Evolutionary conservation across 176 grass and related monocot genomes (phyloP).

Genomic region (Eleusine coracana): DNA sequence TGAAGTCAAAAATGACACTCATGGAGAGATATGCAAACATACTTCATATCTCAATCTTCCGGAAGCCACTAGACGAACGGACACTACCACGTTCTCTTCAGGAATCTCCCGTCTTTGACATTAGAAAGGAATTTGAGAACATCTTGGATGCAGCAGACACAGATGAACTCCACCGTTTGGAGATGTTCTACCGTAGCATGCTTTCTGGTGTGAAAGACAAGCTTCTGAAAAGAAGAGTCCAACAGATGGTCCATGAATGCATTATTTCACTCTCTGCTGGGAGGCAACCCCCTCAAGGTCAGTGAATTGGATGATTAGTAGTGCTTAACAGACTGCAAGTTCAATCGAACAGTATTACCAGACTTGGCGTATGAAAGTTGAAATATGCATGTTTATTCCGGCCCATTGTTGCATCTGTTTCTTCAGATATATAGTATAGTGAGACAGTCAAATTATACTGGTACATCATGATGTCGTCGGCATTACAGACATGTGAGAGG

Average conservation of each 20-base stretch:
- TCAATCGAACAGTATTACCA: constrained; percentile 16
- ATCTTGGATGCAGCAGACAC: constrained; percentile 66
- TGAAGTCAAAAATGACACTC: constrained; percentile 68
- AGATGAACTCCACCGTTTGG: constrained; percentile 76
- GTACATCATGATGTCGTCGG: neutral
- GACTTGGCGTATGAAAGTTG: constrained; percentile 25
- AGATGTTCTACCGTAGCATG: constrained; percentile 85
- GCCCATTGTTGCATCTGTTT: neutral
- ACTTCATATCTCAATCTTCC: constrained; percentile 93
- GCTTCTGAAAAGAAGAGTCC: constrained; percentile 75
- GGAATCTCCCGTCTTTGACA: constrained; percentile 78
- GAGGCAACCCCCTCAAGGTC: constrained; percentile 46
- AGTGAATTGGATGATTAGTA: constrained; percentile 37
- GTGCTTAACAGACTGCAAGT: constrained; percentile 24
- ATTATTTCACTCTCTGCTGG: constrained; percentile 65
- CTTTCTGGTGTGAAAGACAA: constrained; percentile 89
- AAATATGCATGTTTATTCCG: constrained; percentile 35
- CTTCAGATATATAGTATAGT: neutral
- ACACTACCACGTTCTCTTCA: constrained; percentile 64
- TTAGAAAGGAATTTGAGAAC: constrained; percentile 88
- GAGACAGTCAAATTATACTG: constrained; percentile 19
- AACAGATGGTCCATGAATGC: constrained; percentile 77
- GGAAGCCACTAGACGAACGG: constrained; percentile 75
- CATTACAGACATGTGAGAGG: constrained; percentile 9
- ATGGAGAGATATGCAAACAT: constrained; percentile 91